Evolutionary conservation across 1,284 basidiomycete species (phyloP), one percentile per base, ranked within the genome.

Genomic region (Chalciporus sp.): DNA sequence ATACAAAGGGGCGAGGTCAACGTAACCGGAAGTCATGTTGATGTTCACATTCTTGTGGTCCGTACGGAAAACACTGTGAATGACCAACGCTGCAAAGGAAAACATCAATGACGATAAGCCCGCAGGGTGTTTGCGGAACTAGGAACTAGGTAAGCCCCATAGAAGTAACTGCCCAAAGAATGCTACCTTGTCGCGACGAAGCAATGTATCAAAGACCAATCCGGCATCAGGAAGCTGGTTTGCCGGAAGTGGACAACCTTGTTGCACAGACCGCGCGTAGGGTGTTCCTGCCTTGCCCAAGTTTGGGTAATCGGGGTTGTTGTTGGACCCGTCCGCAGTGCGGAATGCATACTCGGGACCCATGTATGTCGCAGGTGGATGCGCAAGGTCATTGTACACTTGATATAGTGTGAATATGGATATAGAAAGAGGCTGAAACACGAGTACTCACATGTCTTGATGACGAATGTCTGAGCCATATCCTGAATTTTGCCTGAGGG

Each of bases 11-110:
- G 84, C 81, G 2, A 95, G 80, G 63, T 95, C 94, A 57, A 94
- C 85, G 64, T 95, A 95, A 11, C 90, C 90, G 0, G 90, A 91
- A 7, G 93, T 93, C 65, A 92, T 82, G 72, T 95, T 95, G 66
- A 91, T 86, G 61, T 77, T 80, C 27, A 79, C 76, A 52, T 89
- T 74, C 1, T 65, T 68, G 68, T 90, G 86, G 7, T 82, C 83
- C 0, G 86, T 90, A 42, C 87, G 86, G 78, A 90, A 91, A 45
- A 89, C 82, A 31, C 85, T 87, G 64, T 92, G 91, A 55, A 92
- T 92, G 43, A 93, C 89, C 14, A 92, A 78, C 2, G 89, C 85
- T 9, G 91, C 92, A 59, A 92, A 92, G 6, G 85, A 75, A 66
- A 94, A 93, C 84, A 92, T 90, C 65, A 90, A 63, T 47, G 83